A percentile compares a stretch with the other conserved stretches of the same genome.
phyloP scores from a whole-genome alignment of 306 rosid genomes.

The Lagenaria siceraria region DNA sequence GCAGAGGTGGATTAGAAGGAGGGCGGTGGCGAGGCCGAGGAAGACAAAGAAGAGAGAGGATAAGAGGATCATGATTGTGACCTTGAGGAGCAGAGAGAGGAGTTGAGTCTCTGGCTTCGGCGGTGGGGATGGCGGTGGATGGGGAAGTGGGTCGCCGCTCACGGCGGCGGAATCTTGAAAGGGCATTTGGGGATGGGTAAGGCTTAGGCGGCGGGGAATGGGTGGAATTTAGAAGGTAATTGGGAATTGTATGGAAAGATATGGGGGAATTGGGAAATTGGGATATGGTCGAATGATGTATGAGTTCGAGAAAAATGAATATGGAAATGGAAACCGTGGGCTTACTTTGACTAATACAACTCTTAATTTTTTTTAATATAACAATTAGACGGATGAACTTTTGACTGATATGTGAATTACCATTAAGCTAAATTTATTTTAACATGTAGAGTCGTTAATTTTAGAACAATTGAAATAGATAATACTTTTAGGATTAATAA shows the following conservation, averaged over 20 bases:
- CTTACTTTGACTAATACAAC: too few species aligned
- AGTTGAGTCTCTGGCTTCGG: constrained; percentile 47
- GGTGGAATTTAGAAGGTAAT: background rate
- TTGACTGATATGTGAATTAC: too few species aligned
- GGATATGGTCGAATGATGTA: background rate
- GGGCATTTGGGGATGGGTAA: background rate
- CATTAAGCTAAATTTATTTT: too few species aligned
- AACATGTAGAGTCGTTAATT: too few species aligned
- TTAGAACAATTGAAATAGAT: too few species aligned
- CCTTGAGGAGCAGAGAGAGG: constrained; percentile 56
- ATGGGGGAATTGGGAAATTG: background rate
- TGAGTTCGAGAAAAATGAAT: background rate
- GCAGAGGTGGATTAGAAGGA: constrained; percentile 51
- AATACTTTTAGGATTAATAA: too few species aligned
- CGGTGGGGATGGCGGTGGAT: constrained; percentile 10
- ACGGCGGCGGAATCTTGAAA: background rate
- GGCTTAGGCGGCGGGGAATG: background rate
- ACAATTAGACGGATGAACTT: too few species aligned
- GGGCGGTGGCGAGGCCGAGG: constrained; percentile 67
- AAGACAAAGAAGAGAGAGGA: constrained; percentile 64
- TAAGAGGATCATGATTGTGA: constrained; percentile 53
- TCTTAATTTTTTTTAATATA: too few species aligned
- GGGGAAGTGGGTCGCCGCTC: constrained; percentile 4
- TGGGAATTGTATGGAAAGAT: background rate
- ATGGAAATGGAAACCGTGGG: background rate